Conservation (phyloP, 331 rosid species). For the Ulmus americana region DNA sequence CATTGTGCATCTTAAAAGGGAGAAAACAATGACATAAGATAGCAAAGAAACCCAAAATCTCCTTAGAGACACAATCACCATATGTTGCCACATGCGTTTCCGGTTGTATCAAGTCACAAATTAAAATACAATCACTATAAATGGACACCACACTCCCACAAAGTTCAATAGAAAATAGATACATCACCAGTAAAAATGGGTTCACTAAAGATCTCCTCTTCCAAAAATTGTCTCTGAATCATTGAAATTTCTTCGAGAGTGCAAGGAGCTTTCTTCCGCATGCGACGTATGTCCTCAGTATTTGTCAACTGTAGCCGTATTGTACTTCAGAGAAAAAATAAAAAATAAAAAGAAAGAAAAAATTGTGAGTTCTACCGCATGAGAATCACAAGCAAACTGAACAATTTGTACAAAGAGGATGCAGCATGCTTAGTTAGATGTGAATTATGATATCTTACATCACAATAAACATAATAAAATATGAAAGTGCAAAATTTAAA, state of each 20-base stretch:
- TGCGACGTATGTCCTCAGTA: conserved; percentile 91
- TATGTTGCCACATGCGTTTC: neutral
- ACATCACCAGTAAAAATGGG: conserved; percentile 65
- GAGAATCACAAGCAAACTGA: neutral
- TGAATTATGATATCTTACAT: neutral
- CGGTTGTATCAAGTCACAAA: no score
- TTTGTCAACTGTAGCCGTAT: conserved; percentile 84
- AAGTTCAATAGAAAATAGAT: no score
- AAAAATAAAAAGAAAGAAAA: neutral
- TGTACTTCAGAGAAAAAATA: conserved; percentile 46
- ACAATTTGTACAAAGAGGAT: neutral
- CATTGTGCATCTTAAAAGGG: neutral
- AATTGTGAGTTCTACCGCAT: neutral
- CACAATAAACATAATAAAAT: no score
- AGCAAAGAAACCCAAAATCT: neutral
- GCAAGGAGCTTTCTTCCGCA: conserved; percentile 92
- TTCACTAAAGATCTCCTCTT: conserved; percentile 66
- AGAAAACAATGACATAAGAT: neutral
- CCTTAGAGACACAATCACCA: neutral
- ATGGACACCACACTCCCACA: no score
- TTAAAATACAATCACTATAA: no score
- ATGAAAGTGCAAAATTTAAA: neutral
- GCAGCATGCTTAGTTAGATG: neutral
- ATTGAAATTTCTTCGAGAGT: conserved; percentile 66
- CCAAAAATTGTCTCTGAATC: conserved; percentile 82